Base-by-base conservation (phyloP, 2,329 filamentous ascomycete species). In the Talaromyces atroroseus region DNA sequence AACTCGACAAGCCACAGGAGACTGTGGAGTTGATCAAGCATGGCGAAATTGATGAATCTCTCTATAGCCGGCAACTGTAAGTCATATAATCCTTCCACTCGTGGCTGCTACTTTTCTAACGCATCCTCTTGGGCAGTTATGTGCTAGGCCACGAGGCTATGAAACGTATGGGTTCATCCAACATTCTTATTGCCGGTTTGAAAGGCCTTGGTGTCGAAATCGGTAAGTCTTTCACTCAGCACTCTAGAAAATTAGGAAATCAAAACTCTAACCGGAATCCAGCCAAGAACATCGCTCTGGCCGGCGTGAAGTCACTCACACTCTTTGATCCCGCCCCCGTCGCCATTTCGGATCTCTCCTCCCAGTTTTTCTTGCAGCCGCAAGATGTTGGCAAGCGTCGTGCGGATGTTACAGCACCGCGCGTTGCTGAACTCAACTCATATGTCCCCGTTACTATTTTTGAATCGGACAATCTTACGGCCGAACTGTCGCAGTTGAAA, bases 91-190 rank as follows among this genome's bases (percentile, higher is more conserved):
- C 38, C 20, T 21, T 14, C 2, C 36, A 14, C 34, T 40, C 12
- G 16, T 26, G 14, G 6, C 18, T 23, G 23, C 21, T 50, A 3
- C 21, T 42, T 29, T 60, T 59, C 61, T 64, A 47, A 61, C 42
- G 45, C n/a, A 7, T 38, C 49, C 16, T 11, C 29, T 12, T 29
- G 45, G 52, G 38, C 59, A 78, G 76, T 52, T 88, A 88, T 66
- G 85, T 88, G 56, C 81, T 88, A 56, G 85, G 94, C 56, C 85
- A 88, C 69, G 85, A 88, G 73, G 85, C 94, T 63, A 99, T 99
- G 94, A 97, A 95, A 82, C 91, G 94, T 68, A 99, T 99, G 94
- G 85, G 92, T 68, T 89, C 91, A 60, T 97, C 94, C 55, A 95
- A 97, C 70, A 84, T 99, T 59, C 88, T 99, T 53, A 82, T 99